Base-by-base conservation (phyloP, 2,329 filamentous ascomycete genomes). In the Claviceps sp. region DNA sequence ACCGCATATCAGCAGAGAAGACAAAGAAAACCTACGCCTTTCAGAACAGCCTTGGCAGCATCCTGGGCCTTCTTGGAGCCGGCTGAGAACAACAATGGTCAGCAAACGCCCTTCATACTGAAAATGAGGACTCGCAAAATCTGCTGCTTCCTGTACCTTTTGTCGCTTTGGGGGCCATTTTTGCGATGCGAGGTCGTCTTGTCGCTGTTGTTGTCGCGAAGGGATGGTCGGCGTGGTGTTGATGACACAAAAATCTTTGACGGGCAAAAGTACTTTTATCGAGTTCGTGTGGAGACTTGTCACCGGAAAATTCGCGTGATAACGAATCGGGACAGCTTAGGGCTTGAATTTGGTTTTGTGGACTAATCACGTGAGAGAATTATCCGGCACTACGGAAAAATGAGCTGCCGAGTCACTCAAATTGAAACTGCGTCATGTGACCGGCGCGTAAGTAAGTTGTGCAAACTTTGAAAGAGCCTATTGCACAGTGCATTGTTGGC, bases 21-120 rank as follows among this genome's bases (percentile, higher is more conserved):
- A 30, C 17, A 37, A 13, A 47, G 10, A 55, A 38, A 60, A 85
- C 88, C 79, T 89, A 95, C 89, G 73, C 90, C 91, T 78, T 89
- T 89, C 67, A 97, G 85, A 69, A 89, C 87, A 72, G 93, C 87
- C 82, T 98, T 97, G 67, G 93, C 87, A 72, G 93, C 93, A 70
- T 85, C 84, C 68, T 84, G 85, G 76, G 93, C 93, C 82, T 95
- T 84, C 81, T 93, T 93, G 72, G 76, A 69, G 67, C 78, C 78
- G 73, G 75, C 80, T 83, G 68, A 72, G 68, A 60, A 63, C 67
- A 71, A 73, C 65, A 72, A 67, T 74, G 77, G 84, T 84, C 80
- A 84, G 80, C 81, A 84, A 81, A 82, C 80, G 81, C 81, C 73
- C 80, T 30, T 46, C 44, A 46, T 46, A 17, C 44, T 81, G 74